Evolutionary conservation across 257 asterid genomes (phyloP).

Genomic region (Rehmannia glutinosa): DNA sequence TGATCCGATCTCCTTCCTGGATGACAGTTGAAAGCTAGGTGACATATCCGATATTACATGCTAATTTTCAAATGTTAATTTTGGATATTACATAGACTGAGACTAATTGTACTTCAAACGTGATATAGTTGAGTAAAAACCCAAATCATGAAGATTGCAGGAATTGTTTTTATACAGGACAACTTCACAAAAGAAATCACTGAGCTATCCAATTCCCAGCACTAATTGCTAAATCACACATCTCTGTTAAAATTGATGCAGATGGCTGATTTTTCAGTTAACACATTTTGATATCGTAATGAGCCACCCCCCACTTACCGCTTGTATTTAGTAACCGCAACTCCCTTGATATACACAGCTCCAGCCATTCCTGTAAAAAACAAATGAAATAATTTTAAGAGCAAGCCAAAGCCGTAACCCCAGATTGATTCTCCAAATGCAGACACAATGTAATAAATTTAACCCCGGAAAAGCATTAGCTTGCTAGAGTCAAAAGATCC

Average conservation of each 20-base stretch:
- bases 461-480: not conserved
- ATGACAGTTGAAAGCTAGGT: constrained; percentile 4
- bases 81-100: not conserved
- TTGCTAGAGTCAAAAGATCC: not conserved
- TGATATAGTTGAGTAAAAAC: not conserved
- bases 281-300: not conserved
- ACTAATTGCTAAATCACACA: not conserved
- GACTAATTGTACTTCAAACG: not conserved
- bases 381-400: constrained; percentile 5
- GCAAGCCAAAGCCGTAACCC: not conserved
- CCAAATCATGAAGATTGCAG: not conserved
- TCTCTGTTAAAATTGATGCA: constrained; percentile 5
- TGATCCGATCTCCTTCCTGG: not conserved
- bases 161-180: not conserved
- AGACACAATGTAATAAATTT: not conserved
- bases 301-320: constrained; percentile 42
- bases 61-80: not conserved
- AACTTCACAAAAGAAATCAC: constrained; percentile 6
- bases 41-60: not conserved
- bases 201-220: not conserved
- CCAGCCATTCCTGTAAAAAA: constrained; percentile 86
- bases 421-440: not conserved
- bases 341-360: constrained; percentile 92
- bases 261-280: not conserved
- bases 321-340: constrained; percentile 87